Evolutionary conservation across 768 basidiomycete species (phyloP).

Genomic region (Boletus speciosus): DNA sequence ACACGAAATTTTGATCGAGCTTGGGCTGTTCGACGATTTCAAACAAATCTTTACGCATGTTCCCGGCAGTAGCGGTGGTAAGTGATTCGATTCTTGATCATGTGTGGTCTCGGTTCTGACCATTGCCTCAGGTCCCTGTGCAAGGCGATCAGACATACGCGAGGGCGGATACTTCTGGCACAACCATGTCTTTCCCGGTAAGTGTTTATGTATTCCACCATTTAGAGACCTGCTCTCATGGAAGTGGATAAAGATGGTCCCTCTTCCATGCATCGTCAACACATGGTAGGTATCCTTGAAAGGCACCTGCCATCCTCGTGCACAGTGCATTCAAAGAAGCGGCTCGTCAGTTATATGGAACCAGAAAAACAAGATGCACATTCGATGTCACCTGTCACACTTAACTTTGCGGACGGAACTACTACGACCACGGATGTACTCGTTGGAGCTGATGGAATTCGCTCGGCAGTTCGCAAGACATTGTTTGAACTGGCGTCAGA

Average conservation of each 20-base stretch:
- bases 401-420: slow-evolving; percentile 16
- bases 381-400: slow-evolving; percentile 16
- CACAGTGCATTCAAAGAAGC: slow-evolving; percentile 16
- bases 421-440: slow-evolving; percentile 38
- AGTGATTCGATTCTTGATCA: not conserved
- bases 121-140: slow-evolving; percentile 11
- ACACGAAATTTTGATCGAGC: slow-evolving; percentile 39
- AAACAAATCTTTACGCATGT: slow-evolving; percentile 9
- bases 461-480: slow-evolving; percentile 24
- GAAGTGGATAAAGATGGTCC: not conserved
- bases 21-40: slow-evolving; percentile 40
- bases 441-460: slow-evolving; percentile 46
- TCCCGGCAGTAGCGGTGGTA: slow-evolving; percentile 14
- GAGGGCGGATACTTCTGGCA: slow-evolving; percentile 31
- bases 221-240: not conserved
- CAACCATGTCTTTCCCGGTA: slow-evolving; percentile 15
- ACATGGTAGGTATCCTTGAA: slow-evolving; percentile 19
- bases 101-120: slow-evolving; percentile 12
- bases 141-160: slow-evolving; percentile 27
- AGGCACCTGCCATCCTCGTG: slow-evolving; percentile 17
- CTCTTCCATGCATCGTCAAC: slow-evolving; percentile 20
- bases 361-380: slow-evolving; percentile 19
- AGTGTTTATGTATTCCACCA: no score
- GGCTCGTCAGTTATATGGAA: slow-evolving; percentile 17
- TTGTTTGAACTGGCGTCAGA: slow-evolving; percentile 21